Conservation (phyloP, 768 basidiomycete species). For the Polyporus arcularius region DNA sequence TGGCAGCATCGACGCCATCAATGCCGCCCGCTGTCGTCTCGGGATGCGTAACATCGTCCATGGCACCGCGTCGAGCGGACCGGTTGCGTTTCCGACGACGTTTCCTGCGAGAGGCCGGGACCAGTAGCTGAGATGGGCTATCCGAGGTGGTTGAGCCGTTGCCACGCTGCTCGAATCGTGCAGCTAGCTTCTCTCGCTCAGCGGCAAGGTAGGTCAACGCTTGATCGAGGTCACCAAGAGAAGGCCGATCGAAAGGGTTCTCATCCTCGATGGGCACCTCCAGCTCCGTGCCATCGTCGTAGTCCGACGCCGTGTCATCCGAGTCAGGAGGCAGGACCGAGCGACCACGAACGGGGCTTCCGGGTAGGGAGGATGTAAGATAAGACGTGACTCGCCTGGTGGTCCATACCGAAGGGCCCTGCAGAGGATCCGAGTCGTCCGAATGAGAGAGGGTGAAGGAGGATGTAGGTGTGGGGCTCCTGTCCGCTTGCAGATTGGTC, state of each 20-base stretch:
- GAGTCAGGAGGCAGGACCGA: slow-evolving; percentile 21
- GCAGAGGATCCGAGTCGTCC: slow-evolving; percentile 38
- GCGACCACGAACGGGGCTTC: slow-evolving; percentile 16
- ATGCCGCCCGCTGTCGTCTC: slow-evolving; percentile 16
- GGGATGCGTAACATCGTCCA: slow-evolving; percentile 9
- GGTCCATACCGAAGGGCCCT: slow-evolving; percentile 66
- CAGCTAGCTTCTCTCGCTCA: slow-evolving; percentile 62
- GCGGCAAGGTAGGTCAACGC: slow-evolving; percentile 75
- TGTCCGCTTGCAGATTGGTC: slow-evolving; percentile 46
- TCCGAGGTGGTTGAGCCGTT: slow-evolving; percentile 35
- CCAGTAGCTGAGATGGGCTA: slow-evolving; percentile 41
- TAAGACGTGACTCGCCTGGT: slow-evolving; percentile 61
- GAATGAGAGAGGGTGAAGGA: slow-evolving; percentile 34
- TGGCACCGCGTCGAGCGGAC: slow-evolving; percentile 17
- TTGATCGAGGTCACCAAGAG: slow-evolving; percentile 71
- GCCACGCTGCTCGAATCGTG: slow-evolving; percentile 32
- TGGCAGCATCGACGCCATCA: slow-evolving; percentile 21
- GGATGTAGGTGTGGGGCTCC: slow-evolving; percentile 28
- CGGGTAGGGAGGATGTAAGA: slow-evolving; percentile 39
- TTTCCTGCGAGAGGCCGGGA: slow-evolving; percentile 38
- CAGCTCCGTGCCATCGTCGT: slow-evolving; percentile 27
- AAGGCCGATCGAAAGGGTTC: slow-evolving; percentile 50
- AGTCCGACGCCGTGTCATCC: slow-evolving; percentile 25
- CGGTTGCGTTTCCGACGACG: slow-evolving; percentile 34
- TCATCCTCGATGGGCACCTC: slow-evolving; percentile 28